These are phyloP conservation scores for Lactifluus rugatus DNA, from an alignment of 768 basidiomycete species.

Conservation along the genomic window DNA sequence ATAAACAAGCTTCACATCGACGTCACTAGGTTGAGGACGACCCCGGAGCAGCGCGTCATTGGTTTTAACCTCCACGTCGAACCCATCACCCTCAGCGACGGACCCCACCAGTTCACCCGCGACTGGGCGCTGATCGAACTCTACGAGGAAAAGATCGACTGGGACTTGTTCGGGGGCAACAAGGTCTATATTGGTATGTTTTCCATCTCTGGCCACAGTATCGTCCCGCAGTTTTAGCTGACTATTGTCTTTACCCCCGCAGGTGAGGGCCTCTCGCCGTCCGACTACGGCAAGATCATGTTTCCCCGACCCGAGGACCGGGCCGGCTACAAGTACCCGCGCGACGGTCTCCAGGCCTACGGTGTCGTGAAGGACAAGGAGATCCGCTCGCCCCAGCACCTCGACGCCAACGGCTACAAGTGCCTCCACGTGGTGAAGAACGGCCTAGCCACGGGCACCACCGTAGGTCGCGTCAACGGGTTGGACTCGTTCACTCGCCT, in stretches of 20 bases:
- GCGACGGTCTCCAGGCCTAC: conserved; percentile 19
- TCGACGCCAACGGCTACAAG: conserved; percentile 19
- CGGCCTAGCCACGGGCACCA: conserved; percentile 1
- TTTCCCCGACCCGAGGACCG: conserved; percentile 21
- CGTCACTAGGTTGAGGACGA: too few species aligned
- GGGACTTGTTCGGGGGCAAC: conserved; percentile 24
- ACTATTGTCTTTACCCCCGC: too few species aligned
- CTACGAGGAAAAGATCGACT: conserved; percentile 16
- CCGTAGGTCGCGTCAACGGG: too few species aligned
- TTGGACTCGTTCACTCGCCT: too few species aligned
- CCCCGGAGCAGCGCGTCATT: too few species aligned
- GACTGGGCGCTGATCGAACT: too few species aligned
- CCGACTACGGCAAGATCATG: conserved; percentile 24
- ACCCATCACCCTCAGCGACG: too few species aligned
- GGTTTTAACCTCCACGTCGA: too few species aligned
- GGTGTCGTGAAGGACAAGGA: conserved; percentile 19
- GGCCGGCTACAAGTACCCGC: conserved; percentile 21
- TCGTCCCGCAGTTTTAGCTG: not conserved
- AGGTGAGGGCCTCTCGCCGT: conserved; percentile 23
- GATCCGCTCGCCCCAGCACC: conserved; percentile 20
- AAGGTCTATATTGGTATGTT: conserved; percentile 24
- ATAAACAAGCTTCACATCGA: too few species aligned
- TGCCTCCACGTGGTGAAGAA: conserved; percentile 24
- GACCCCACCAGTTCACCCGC: too few species aligned
- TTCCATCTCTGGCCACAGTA: too few species aligned